phyloP scores from a whole-genome alignment of 1,284 basidiomycete species.

The Sanghuangporus weigelae region DNA sequence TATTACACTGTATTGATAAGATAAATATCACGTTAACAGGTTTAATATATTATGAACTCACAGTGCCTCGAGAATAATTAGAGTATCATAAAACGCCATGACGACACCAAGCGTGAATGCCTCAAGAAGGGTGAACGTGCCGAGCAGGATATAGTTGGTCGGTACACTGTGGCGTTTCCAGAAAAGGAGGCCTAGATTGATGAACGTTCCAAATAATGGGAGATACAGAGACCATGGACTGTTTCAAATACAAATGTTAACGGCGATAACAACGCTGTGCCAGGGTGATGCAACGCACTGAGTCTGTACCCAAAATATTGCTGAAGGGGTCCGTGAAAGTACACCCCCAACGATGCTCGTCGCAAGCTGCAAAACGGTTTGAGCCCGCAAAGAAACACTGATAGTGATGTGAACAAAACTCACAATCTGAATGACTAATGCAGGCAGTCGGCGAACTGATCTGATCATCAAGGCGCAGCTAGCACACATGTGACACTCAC shows the following conservation, averaged over 20 bases:
- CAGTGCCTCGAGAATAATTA: slow-evolving; percentile 83
- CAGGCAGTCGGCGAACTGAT: slow-evolving; percentile 15
- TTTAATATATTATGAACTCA: slow-evolving; percentile 31
- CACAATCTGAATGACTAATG: slow-evolving; percentile 68
- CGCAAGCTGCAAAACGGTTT: slow-evolving; percentile 43
- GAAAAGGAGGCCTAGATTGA: slow-evolving; percentile 73
- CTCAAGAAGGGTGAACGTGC: slow-evolving; percentile 75
- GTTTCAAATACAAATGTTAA: background rate
- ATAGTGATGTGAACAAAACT: slow-evolving; percentile 19
- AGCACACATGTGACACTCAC: slow-evolving; percentile 38
- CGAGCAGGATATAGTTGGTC: slow-evolving; percentile 72
- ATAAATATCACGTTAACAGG: slow-evolving; percentile 16
- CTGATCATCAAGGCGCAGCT: slow-evolving; percentile 1
- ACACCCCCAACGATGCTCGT: slow-evolving; percentile 65
- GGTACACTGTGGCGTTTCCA: slow-evolving; percentile 88
- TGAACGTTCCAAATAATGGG: slow-evolving; percentile 66
- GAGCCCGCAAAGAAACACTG: background rate
- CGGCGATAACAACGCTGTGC: background rate
- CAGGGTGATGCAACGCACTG: slow-evolving; percentile 41
- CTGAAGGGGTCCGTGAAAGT: slow-evolving; percentile 52
- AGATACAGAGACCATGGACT: slow-evolving; percentile 74
- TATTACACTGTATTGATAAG: slow-evolving; percentile 49
- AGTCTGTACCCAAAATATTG: slow-evolving; percentile 62
- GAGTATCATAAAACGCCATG: slow-evolving; percentile 70
- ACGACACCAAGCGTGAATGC: slow-evolving; percentile 76